Base-by-base conservation (phyloP, 2,329 filamentous ascomycete species). In the Colletotrichum salicis region DNA sequence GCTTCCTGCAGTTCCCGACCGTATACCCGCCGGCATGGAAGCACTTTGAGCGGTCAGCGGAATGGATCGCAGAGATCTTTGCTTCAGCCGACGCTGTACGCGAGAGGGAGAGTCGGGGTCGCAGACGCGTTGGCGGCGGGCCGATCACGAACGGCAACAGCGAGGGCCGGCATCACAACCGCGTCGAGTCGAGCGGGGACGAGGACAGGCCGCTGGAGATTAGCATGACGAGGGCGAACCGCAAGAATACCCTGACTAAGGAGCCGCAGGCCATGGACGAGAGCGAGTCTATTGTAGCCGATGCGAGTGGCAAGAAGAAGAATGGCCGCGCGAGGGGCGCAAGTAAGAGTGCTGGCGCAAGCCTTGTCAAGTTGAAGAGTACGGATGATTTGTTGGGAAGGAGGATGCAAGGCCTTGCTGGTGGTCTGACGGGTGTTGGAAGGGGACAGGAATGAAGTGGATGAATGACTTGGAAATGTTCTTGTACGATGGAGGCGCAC, bases 21-120 rank as follows among this genome's bases (percentile, higher is more conserved):
- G 86, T 98, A 4, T 99, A 97, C 76, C 95, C 95, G 0, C 94
- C 96, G 10, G 95, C 94, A 1, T 97, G 95, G 94, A 93, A 92
- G 77, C 92, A 97, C 78, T 93, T 98, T 76, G 90, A 93, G 74
- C 89, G 92, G 41, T 94, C 93, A 74, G 92, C 91, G 0, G 84
- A 86, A 19, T 98, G 96, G 96, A 95, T 98, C 76, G 87, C 92
- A 58, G 91, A 95, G 33, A 87, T 95, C 0, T 96, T 97, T 61
- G 82, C 82, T 67, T 85, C 81, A 45, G 89, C 85, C 3, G 85
- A 88, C 24, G 58, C 82, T 78, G 63, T 81, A 80, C 31, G 82
- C 6, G 70, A 72, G 22, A 37, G 54, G n/a, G 71, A 73, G 37
- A 48, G 58, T 11, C 67, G 71, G 3, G 67, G 64, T 11, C 67